Conservation (phyloP, 176 grass and related monocot species). For the Guadua angustifolia region DNA sequence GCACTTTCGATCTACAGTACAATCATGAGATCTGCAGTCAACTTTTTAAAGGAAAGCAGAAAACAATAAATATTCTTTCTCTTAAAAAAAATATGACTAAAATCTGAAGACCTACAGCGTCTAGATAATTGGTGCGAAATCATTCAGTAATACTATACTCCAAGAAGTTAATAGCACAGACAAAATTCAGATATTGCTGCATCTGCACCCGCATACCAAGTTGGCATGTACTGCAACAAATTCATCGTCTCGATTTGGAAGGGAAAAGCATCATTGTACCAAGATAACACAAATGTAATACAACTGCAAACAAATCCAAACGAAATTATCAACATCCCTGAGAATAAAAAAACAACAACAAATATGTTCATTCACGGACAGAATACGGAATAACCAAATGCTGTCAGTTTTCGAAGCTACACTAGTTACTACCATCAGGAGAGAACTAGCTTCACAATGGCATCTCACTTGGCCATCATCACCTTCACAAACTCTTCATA, state of each 20-base stretch:
- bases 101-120: neutral
- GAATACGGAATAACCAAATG: slow-evolving; percentile 41
- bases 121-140: neutral
- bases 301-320: slow-evolving; percentile 20
- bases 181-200: neutral
- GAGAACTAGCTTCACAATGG: slow-evolving; percentile 41
- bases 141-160: neutral
- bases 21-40: neutral
- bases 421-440: slow-evolving; percentile 54
- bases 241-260: slow-evolving; percentile 9
- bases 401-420: slow-evolving; percentile 46
- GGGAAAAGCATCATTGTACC: slow-evolving; percentile 13
- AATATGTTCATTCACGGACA: slow-evolving; percentile 2
- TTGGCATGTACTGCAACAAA: neutral
- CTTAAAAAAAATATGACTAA: neutral
- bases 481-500: slow-evolving; percentile 61
- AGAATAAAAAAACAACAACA: slow-evolving; percentile 38
- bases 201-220: neutral
- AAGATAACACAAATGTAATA: slow-evolving; percentile 21
- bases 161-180: neutral
- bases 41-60: neutral
- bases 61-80: neutral
- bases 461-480: slow-evolving; percentile 60
- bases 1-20: neutral
- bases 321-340: slow-evolving; percentile 32